Evolutionary conservation across 139 green algal genomes (phyloP).

Genomic region (Gonium pectorale): DNA sequence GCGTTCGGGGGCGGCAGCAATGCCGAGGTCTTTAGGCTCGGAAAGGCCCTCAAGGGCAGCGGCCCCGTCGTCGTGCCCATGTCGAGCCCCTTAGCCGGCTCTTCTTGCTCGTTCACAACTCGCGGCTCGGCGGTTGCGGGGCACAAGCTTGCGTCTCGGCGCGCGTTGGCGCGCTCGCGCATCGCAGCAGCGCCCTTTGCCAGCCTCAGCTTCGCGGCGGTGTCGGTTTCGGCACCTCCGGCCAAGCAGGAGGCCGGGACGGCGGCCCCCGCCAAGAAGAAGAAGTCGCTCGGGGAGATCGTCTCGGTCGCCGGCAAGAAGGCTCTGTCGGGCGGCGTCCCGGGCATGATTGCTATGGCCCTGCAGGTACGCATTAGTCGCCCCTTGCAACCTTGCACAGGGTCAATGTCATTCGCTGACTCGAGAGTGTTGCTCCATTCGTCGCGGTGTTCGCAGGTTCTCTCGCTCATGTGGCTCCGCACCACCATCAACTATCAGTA

Average conservation of each 20-base stretch:
- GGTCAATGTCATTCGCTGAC: too few species aligned
- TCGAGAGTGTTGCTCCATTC: too few species aligned
- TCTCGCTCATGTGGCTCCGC: conserved; percentile 90
- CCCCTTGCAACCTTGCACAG: too few species aligned
- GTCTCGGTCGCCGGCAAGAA: conserved; percentile 41
- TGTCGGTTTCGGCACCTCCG: background rate
- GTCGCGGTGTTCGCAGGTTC: too few species aligned
- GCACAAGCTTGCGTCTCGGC: conserved; percentile 2
- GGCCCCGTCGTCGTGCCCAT: background rate
- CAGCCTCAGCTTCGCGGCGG: conserved; percentile 34
- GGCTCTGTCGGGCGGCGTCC: conserved; percentile 87
- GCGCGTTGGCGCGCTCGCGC: conserved; percentile 12
- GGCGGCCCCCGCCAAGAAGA: conserved; percentile 30
- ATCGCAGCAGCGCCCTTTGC: conserved; percentile 40
- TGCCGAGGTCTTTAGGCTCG: background rate
- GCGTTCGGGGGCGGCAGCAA: background rate
- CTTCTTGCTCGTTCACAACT: conserved; percentile 29
- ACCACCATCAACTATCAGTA: conserved; percentile 96
- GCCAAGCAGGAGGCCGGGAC: background rate
- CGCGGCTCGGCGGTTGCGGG: conserved; percentile 6
- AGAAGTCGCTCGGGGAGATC: conserved; percentile 50
- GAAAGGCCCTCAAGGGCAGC: conserved; percentile 7
- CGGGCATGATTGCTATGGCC: conserved; percentile 84
- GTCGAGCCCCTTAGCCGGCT: background rate
- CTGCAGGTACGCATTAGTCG: too few species aligned